Evolutionary conservation across 1,284 basidiomycete species (phyloP).

Genomic region (Irpex sp.): DNA sequence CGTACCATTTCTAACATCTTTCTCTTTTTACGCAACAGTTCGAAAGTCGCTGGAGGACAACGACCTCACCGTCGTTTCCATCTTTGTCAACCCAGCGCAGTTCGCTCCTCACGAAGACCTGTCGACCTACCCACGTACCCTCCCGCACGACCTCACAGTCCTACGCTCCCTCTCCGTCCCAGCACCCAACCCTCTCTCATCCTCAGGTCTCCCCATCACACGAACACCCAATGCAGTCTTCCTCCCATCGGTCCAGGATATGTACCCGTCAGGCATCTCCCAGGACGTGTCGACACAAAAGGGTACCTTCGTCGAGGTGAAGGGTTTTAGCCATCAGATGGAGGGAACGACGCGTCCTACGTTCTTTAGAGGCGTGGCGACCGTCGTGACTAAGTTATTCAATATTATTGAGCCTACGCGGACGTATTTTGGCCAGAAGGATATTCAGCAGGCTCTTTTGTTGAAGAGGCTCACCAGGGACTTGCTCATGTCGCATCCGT

Average conservation of each 20-base stretch:
- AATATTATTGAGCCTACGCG: constrained; percentile 90
- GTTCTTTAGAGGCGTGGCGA: constrained; percentile 96
- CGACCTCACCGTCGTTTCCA: constrained; percentile 86
- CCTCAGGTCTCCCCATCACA: constrained; percentile 7
- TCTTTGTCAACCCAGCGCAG: constrained; percentile 98
- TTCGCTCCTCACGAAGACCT: constrained; percentile 97
- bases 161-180: constrained; percentile 30
- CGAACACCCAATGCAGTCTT: constrained; percentile 70
- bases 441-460: constrained; percentile 93
- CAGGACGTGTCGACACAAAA: constrained; percentile 74
- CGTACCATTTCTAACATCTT: constrained; percentile 1
- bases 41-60: constrained; percentile 70
- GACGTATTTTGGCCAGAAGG: constrained; percentile 97
- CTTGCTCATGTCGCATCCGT: constrained; percentile 75
- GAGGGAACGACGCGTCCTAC: constrained; percentile 80
- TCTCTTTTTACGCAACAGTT: constrained; percentile 34
- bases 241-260: constrained; percentile 67
- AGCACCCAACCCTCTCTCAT: not conserved
- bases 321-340: constrained; percentile 84
- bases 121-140: constrained; percentile 81
- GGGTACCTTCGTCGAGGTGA: constrained; percentile 90
- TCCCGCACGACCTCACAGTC: constrained; percentile 58
- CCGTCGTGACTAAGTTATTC: constrained; percentile 93
- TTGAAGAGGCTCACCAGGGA: constrained; percentile 83
- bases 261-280: constrained; percentile 87